Evolutionary conservation across 345 rosid genomes (phyloP).

Genomic region (Jatropha curcas): DNA sequence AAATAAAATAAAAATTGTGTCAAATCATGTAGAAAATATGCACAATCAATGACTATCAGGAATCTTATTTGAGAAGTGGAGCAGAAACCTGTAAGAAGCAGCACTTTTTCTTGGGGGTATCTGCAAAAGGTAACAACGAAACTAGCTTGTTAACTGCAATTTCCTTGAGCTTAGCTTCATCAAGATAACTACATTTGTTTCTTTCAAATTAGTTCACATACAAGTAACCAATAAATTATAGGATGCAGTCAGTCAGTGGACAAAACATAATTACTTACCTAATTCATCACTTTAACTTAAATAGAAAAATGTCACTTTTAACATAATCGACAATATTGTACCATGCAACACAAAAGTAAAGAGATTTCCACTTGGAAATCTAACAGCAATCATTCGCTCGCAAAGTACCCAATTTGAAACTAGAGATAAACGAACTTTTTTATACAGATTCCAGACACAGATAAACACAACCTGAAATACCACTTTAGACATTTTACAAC

Average conservation of each 20-base stretch:
- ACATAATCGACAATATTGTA: too few relatives aligned
- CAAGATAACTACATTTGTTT: background rate
- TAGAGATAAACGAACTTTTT: background rate
- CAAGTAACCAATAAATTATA: background rate
- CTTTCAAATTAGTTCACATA: background rate
- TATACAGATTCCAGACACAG: background rate
- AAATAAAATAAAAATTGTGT: background rate
- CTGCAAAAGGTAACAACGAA: constrained; percentile 53
- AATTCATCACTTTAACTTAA: background rate
- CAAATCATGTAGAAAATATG: background rate
- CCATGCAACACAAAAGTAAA: too few relatives aligned
- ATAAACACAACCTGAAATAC: background rate
- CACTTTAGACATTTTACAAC: background rate
- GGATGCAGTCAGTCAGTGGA: background rate
- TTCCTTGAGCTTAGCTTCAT: background rate
- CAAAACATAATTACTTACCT: background rate
- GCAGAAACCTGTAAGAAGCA: constrained; percentile 87
- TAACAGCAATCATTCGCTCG: too few relatives aligned
- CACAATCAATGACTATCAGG: background rate
- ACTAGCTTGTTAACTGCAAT: constrained; percentile 16
- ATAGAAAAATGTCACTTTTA: too few relatives aligned
- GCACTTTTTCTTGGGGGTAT: constrained; percentile 98
- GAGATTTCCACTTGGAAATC: too few relatives aligned
- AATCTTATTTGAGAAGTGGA: constrained; percentile 9
- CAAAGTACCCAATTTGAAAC: background rate